A percentile compares a stretch with the other conserved stretches of the same genome.
phyloP scores from a whole-genome alignment of 495 filamentous ascomycete species.

The Aspergillus baeticus region DNA sequence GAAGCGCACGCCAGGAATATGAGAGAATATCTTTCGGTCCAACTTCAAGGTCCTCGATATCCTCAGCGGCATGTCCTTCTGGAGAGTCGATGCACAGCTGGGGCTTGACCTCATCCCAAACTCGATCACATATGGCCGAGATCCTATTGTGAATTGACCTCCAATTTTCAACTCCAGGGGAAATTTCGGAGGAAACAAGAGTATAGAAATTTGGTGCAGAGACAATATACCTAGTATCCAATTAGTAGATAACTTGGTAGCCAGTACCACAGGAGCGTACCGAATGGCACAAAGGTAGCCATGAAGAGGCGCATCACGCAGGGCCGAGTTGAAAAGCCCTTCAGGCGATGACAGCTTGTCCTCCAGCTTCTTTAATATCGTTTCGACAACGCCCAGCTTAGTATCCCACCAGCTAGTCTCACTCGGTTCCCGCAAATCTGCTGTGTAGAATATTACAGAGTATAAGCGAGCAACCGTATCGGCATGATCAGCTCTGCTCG shows the following conservation, averaged over 20 bases:
- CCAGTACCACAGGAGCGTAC: conserved; percentile 28
- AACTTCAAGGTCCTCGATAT: conserved; percentile 63
- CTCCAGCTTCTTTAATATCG: conserved; percentile 51
- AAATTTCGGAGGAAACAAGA: conserved; percentile 22
- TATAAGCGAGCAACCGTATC: conserved; percentile 74
- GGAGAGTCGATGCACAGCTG: conserved; percentile 89
- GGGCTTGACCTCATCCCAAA: conserved; percentile 73
- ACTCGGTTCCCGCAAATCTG: conserved; percentile 12
- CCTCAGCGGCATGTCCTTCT: conserved; percentile 78
- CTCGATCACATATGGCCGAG: conserved; percentile 51
- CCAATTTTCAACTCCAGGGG: conserved; percentile 25
- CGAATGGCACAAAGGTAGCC: conserved; percentile 64
- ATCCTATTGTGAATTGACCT: conserved; percentile 54
- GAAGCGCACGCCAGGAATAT: conserved; percentile 88
- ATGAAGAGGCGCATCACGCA: conserved; percentile 66
- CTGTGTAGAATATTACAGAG: conserved; percentile 50
- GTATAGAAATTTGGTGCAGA: conserved; percentile 38
- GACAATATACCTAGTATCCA: conserved; percentile 43
- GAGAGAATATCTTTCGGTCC: conserved; percentile 84
- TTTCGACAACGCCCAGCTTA: conserved; percentile 43
- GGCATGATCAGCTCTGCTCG: conserved; percentile 80
- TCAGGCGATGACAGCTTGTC: conserved; percentile 54
- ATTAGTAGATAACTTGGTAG: conserved; percentile 3
- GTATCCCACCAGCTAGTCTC: conserved; percentile 33
- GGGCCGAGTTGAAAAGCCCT: conserved; percentile 56